Evolutionary conservation across 2,329 filamentous ascomycete species (phyloP).

Genomic region (Epichloe hybrida): DNA sequence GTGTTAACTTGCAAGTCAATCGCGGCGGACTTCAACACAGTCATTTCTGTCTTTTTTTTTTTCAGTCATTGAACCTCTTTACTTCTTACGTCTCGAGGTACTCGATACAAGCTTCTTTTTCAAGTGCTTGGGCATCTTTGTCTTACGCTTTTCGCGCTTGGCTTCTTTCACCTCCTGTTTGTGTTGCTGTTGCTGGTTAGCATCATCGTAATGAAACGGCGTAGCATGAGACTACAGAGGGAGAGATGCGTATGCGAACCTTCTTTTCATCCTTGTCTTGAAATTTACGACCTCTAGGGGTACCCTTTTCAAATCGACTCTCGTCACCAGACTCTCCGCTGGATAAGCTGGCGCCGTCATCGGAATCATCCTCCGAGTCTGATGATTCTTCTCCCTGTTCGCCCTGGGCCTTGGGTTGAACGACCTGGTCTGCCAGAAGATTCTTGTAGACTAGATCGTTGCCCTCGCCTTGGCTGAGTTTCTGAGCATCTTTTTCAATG

Average conservation of each 20-base stretch:
- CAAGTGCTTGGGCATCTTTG: slow-evolving; percentile 90
- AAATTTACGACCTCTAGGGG: slow-evolving; percentile 69
- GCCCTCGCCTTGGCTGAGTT: slow-evolving; percentile 59
- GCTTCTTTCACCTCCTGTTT: slow-evolving; percentile 90
- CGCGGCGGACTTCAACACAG: background rate
- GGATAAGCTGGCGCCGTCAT: slow-evolving; percentile 33
- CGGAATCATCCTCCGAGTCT: slow-evolving; percentile 29
- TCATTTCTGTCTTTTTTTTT: slow-evolving; percentile 2
- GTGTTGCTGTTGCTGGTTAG: slow-evolving; percentile 37
- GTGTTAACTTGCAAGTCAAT: no score
- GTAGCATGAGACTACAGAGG: background rate
- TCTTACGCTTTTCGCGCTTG: slow-evolving; percentile 82
- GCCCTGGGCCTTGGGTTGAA: slow-evolving; percentile 23
- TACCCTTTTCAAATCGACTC: slow-evolving; percentile 48
- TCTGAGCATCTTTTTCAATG: slow-evolving; percentile 77
- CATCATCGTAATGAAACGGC: background rate
- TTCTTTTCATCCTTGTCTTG: slow-evolving; percentile 86
- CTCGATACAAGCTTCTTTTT: slow-evolving; percentile 76
- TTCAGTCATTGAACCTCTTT: slow-evolving; percentile 10
- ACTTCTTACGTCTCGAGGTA: slow-evolving; percentile 50
- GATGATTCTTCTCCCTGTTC: slow-evolving; percentile 25
- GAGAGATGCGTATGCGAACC: slow-evolving; percentile 25
- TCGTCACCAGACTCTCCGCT: slow-evolving; percentile 34
- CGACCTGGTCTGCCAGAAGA: slow-evolving; percentile 59
- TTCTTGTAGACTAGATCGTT: slow-evolving; percentile 74